Percentiles rank a stretch among this genome's conserved stretches.
These are phyloP conservation scores for Mycena capillaripes DNA, from an alignment of 768 basidiomycete genomes.

Conservation along the genomic window DNA sequence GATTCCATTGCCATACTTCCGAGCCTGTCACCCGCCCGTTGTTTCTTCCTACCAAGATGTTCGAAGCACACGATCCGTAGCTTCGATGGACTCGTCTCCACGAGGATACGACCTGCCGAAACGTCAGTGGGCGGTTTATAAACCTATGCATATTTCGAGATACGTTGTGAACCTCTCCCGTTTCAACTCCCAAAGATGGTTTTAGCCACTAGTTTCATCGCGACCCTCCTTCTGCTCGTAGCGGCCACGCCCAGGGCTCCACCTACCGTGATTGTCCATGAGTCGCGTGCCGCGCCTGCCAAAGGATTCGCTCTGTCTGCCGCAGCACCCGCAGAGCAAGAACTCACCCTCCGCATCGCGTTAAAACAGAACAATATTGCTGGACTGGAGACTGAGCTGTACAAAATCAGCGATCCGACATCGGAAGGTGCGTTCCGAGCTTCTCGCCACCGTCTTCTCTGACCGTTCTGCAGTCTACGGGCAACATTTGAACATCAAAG, in stretches of 20 bases:
- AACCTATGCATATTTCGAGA: slow-evolving; percentile 5
- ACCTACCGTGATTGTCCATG: slow-evolving; percentile 13
- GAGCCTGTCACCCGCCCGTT: slow-evolving; percentile 6
- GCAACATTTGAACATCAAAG: background rate
- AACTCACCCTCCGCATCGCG: slow-evolving; percentile 24
- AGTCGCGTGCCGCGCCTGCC: slow-evolving; percentile 5
- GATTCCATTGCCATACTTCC: slow-evolving; percentile 17
- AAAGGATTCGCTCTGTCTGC: slow-evolving; percentile 11
- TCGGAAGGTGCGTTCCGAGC: background rate
- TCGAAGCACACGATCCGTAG: slow-evolving; percentile 20
- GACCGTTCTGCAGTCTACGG: background rate
- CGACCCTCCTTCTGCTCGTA: slow-evolving; percentile 10
- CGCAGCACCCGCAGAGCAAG: background rate
- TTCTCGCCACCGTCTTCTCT: background rate
- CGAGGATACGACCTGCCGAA: slow-evolving; percentile 7
- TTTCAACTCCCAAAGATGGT: slow-evolving; percentile 11
- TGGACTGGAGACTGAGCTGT: slow-evolving; percentile 15
- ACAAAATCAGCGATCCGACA: slow-evolving; percentile 4
- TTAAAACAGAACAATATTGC: slow-evolving; percentile 17
- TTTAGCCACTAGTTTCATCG: background rate
- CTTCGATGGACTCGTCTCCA: slow-evolving; percentile 17
- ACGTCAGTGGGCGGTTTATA: slow-evolving; percentile 14
- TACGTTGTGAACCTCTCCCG: background rate
- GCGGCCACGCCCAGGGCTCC: slow-evolving; percentile 21
- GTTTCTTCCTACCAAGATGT: slow-evolving; percentile 7